Evolutionary conservation across 257 asterid genomes (phyloP).

Genomic region (Solanum paucissectum): DNA sequence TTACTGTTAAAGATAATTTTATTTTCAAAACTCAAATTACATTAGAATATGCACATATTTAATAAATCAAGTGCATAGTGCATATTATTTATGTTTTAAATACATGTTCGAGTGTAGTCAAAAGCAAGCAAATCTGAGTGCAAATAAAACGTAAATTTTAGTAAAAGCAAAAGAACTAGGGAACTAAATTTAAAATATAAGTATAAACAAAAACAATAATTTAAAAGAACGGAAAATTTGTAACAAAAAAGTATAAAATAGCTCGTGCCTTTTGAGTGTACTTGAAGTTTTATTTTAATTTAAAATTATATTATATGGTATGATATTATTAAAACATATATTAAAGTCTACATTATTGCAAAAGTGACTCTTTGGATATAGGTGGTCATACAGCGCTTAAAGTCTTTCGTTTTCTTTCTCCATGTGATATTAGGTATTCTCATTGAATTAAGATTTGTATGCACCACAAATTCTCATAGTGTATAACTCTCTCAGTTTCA

Average conservation of each 20-base stretch:
- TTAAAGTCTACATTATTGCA: not conserved
- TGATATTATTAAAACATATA: not conserved
- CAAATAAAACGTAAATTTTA: not conserved
- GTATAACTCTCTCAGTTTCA: too few relatives aligned
- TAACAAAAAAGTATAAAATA: not conserved
- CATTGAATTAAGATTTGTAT: not conserved
- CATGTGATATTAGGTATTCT: not conserved
- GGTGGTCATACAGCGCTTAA: not conserved
- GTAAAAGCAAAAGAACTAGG: not conserved
- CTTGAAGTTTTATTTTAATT: not conserved
- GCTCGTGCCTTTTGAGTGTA: not conserved
- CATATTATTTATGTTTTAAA: not conserved
- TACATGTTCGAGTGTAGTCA: not conserved
- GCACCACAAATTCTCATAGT: not conserved
- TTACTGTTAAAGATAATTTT: not conserved
- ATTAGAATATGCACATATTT: not conserved
- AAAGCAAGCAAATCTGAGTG: not conserved
- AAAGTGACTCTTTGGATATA: not conserved
- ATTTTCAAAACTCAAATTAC: not conserved
- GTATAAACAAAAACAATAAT: not conserved
- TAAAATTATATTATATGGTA: not conserved
- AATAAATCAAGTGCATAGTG: not conserved
- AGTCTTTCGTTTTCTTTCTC: not conserved
- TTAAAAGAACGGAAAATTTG: not conserved
- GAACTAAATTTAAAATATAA: not conserved